Base-by-base conservation (phyloP, 106 monocot genomes). In the Dendrobium chrysotoxum region DNA sequence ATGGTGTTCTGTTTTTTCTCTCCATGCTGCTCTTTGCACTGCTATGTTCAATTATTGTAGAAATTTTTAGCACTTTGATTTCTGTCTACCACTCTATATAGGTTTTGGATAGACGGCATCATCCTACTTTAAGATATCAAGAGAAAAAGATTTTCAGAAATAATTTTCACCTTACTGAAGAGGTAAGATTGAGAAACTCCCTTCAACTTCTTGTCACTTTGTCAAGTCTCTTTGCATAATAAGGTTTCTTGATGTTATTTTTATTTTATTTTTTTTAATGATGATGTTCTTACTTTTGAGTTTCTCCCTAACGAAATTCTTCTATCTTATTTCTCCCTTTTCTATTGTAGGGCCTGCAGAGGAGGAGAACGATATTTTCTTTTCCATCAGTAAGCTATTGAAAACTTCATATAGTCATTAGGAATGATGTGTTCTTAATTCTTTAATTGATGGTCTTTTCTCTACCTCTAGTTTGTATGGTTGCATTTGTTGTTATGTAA, bases 371-470 rank as follows among this genome's bases (percentile, higher is more conserved):
- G 15, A 28, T 10, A n/a, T 28, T 50, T 76, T 76, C 47, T 25
- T 76, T 26, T 76, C 45, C 47, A 50, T 76, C 76, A 76, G 76
- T 76, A 47, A 76, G 76, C 8, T 42, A 75, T n/a, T 41, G 7
- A 26, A 21, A 42, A 42, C 17, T 42, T 75, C 0, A 41, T 42
- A 40, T 41, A 50, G 6, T 75, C 18, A 9, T 75, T 15, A 38
- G 3, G 21, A 8, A 12, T 13, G 15, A 71, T 31, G 28, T 38
- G 71, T 5, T 31, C 9, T 28, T 23, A 13, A 31, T 71, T 35
- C 12, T 17, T 31, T 71, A 3, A 50, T 50, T 50, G 13, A 50
- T 13, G 1, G 50, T 11, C 38, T 71, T 71, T 4, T 35, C 13
- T 71, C 71, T 71, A 12, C 10, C 35, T 15, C 17, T 23, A 38